A percentile compares a stretch with the other conserved stretches of the same genome.
These are phyloP conservation scores for Rubia balearica DNA, from an alignment of 305 asterid genomes.

Conservation along the genomic window DNA sequence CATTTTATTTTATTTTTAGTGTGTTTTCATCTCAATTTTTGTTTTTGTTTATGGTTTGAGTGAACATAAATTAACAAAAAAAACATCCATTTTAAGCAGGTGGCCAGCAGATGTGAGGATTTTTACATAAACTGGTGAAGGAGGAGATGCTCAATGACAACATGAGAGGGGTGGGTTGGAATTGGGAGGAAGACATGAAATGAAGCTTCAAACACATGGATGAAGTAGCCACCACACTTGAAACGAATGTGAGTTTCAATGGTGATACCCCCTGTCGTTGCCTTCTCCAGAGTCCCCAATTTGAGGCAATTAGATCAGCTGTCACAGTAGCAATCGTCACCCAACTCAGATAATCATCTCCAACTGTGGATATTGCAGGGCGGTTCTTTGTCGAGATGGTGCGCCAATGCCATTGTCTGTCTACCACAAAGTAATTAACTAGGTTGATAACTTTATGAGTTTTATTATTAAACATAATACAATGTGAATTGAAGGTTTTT, in stretches of 20 bases:
- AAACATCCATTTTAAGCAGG: conserved; percentile 25
- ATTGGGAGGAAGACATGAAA: conserved; percentile 52
- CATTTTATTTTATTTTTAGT: too few species aligned
- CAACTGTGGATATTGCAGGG: conserved; percentile 75
- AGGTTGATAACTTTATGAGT: too few species aligned
- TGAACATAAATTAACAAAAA: neutral
- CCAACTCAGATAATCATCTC: conserved; percentile 49
- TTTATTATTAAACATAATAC: neutral
- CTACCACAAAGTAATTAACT: conserved; percentile 50
- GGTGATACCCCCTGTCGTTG: conserved; percentile 47
- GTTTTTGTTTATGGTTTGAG: neutral
- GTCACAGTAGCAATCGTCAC: conserved; percentile 59
- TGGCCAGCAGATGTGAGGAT: conserved; percentile 56
- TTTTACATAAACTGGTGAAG: conserved; percentile 60
- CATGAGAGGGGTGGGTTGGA: neutral
- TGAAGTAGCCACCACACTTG: conserved; percentile 40
- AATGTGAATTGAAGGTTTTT: neutral
- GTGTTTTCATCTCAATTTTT: too few species aligned
- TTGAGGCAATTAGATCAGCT: conserved; percentile 71
- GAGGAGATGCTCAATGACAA: conserved; percentile 37
- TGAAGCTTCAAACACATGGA: conserved; percentile 74
- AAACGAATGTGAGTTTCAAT: conserved; percentile 11
- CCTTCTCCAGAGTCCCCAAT: conserved; percentile 49
- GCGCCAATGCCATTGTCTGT: conserved; percentile 50
- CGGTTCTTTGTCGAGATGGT: conserved; percentile 71